These are phyloP conservation scores for Pseudogymnoascus sp. DNA, from an alignment of 2,329 filamentous ascomycete genomes.

Conservation along the genomic window DNA sequence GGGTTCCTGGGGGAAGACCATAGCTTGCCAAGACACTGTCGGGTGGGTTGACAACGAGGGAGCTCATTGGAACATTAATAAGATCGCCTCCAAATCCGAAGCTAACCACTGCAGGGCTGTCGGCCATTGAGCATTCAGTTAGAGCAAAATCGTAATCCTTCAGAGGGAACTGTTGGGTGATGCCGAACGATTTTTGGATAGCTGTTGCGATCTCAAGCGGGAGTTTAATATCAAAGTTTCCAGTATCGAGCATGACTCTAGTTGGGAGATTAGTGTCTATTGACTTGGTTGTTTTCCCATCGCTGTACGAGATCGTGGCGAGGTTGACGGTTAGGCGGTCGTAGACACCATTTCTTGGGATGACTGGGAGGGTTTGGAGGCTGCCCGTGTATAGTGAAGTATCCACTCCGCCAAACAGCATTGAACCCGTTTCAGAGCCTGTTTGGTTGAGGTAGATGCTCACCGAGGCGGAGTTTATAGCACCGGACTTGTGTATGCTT, in stretches of 20 bases:
- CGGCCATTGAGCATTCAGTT: slow-evolving; percentile 48
- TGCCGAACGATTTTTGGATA: slow-evolving; percentile 53
- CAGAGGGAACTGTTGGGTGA: slow-evolving; percentile 29
- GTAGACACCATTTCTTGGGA: slow-evolving; percentile 43
- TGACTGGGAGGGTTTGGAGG: slow-evolving; percentile 61
- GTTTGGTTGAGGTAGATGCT: slow-evolving; percentile 72
- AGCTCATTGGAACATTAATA: slow-evolving; percentile 50
- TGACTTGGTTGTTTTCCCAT: slow-evolving; percentile 35
- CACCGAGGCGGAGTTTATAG: slow-evolving; percentile 63
- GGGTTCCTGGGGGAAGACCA: not conserved
- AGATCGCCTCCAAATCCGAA: slow-evolving; percentile 48
- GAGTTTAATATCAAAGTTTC: slow-evolving; percentile 60
- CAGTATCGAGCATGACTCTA: slow-evolving; percentile 61
- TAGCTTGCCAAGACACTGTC: not conserved
- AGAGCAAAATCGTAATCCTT: slow-evolving; percentile 50
- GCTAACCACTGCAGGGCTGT: slow-evolving; percentile 36
- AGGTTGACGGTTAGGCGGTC: slow-evolving; percentile 63
- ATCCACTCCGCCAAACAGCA: slow-evolving; percentile 72
- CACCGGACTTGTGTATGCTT: slow-evolving; percentile 51
- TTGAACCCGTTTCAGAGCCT: slow-evolving; percentile 55
- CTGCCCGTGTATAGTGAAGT: slow-evolving; percentile 54
- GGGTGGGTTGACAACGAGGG: slow-evolving; percentile 44
- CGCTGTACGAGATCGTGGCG: slow-evolving; percentile 46
- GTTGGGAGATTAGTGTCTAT: slow-evolving; percentile 43
- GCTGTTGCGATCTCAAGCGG: slow-evolving; percentile 46